Conservation (phyloP, 352 stramenopile species). For the Phytopythium boreale region DNA sequence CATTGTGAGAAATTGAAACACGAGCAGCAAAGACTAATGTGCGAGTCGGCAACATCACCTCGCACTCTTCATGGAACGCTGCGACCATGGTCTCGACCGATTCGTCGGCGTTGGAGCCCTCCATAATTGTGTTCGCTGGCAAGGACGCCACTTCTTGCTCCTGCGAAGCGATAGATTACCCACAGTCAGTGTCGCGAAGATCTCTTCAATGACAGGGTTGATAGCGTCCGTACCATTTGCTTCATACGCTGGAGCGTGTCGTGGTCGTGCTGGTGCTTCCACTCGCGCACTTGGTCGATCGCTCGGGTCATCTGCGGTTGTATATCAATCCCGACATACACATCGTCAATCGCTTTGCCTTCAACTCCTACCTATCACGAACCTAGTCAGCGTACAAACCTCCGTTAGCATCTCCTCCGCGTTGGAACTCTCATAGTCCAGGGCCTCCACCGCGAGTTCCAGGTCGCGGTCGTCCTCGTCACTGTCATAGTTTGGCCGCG, state of each 20-base stretch:
- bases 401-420: constrained; percentile 38
- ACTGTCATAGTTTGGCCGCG: constrained; percentile 4
- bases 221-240: constrained; percentile 22
- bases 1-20: not conserved
- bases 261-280: constrained; percentile 33
- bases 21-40: not conserved
- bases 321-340: not conserved
- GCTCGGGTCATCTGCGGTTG: constrained; percentile 36
- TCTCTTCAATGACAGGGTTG: too few relatives aligned
- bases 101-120: not conserved
- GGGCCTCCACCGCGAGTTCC: constrained; percentile 28
- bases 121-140: not conserved
- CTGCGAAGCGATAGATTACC: not conserved
- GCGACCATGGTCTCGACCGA: not conserved
- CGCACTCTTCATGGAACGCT: constrained; percentile 4
- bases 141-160: not conserved
- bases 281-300: constrained; percentile 35
- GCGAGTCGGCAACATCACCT: not conserved
- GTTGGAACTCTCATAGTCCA: constrained; percentile 27
- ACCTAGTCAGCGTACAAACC: constrained; percentile 10
- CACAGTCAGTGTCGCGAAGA: not conserved
- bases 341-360: too few relatives aligned
- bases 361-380: too few relatives aligned
- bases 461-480: constrained; percentile 40
- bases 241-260: constrained; percentile 21